These are phyloP conservation scores for Leptographium wingfieldii DNA, from an alignment of 2,329 filamentous ascomycete genomes.

Conservation along the genomic window DNA sequence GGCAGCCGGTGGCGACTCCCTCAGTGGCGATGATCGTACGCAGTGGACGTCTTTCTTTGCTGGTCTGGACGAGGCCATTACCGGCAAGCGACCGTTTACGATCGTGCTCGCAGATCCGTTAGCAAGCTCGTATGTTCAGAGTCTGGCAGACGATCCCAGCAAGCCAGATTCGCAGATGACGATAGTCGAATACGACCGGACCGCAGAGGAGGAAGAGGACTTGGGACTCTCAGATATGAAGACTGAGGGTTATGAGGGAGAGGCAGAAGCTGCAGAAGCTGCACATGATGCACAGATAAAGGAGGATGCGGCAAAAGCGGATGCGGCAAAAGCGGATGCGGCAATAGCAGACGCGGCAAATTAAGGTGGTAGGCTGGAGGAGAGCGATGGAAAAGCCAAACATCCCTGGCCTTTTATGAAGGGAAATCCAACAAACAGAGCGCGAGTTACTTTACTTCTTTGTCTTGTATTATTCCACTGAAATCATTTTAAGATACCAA, in stretches of 20 bases:
- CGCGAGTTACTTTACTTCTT: not conserved
- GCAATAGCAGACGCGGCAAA: not conserved
- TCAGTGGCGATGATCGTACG: slow-evolving; percentile 48
- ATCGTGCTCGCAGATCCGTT: slow-evolving; percentile 78
- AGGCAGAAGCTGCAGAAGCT: slow-evolving; percentile 17
- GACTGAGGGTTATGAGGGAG: slow-evolving; percentile 69
- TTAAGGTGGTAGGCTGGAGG: not conserved
- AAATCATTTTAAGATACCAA: not conserved
- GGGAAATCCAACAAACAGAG: not conserved
- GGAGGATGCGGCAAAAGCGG: not conserved
- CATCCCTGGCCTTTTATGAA: not conserved
- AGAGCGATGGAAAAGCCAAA: not conserved
- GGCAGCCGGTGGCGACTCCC: slow-evolving; percentile 56
- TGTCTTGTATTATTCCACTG: not conserved
- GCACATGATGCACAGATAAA: not conserved
- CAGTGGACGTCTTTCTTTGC: slow-evolving; percentile 77
- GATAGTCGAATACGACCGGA: slow-evolving; percentile 72
- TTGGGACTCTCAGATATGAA: slow-evolving; percentile 88
- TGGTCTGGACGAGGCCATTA: slow-evolving; percentile 63
- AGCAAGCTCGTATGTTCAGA: slow-evolving; percentile 88
- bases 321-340: not conserved
- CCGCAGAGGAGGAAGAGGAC: slow-evolving; percentile 86
- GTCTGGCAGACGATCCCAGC: slow-evolving; percentile 61
- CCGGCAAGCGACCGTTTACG: slow-evolving; percentile 67
- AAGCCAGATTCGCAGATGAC: slow-evolving; percentile 65